Evolutionary conservation across 139 green algal species (phyloP), one percentile per base, ranked within the genome.

Genomic region (Chlamydomonas schloesseri): DNA sequence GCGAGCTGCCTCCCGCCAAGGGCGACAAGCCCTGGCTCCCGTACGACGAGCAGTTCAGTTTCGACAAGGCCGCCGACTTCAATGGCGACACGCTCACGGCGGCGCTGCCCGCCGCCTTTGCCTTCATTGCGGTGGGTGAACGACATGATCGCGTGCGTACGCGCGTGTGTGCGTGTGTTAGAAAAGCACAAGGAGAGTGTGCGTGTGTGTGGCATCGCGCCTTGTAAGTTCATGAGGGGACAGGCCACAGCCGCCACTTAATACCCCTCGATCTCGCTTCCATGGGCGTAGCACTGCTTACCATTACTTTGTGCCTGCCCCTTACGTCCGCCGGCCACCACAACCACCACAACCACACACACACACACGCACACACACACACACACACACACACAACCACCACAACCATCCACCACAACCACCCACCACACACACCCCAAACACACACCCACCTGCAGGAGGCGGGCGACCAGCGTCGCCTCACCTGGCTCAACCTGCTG

Each of bases 11-110:
- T 13, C 42, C 55, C 15, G 23, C 6, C 31, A 31, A 55, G n/a
- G 50, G 50, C 53, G 24, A 81, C 29, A 23, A 81, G 55, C 26
- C 14, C 18, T 81, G 73, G 73, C 73, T 81, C 31, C 73, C 55
- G 17, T 50, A 36, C 26, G 85, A 89, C 42, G 85, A 89, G 50
- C 58, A 73, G 57, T 89, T 89, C 85, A 86, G 78, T 37, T 86
- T 65, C 70, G 29, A 72, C 76, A 89, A 89, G 85, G 14, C 37
- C 21, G 23, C n/a, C 1, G 85, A 73, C 69, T 89, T 89, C 85
- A 75, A 86, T 0, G 85, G 85, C n/a, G 76, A 76, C 46, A 31
- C 69, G 26, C 60, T 89, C 33, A 33, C 70, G 10, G 77, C 47
- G n/a, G 24, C 29, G 17, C 37, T 75, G 65, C 37, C 65, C 18